phyloP scores from a whole-genome alignment of 305 asterid species.

The Nicotiana rustica region DNA sequence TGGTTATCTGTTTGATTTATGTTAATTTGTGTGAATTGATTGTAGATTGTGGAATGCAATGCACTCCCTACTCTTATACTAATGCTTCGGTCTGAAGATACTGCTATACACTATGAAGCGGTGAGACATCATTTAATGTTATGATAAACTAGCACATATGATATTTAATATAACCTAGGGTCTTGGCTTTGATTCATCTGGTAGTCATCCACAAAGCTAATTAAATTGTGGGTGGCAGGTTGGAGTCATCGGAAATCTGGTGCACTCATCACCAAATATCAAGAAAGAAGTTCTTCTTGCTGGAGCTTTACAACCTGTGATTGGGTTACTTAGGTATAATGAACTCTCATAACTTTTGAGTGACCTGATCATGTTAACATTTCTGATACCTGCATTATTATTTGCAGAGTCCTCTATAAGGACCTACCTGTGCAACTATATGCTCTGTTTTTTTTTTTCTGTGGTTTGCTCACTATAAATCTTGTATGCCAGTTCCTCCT shows the following conservation, averaged over 20 bases:
- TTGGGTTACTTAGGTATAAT: slow-evolving; percentile 88
- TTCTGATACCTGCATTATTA: not conserved
- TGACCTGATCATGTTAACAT: not conserved
- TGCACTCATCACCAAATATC: slow-evolving; percentile 96
- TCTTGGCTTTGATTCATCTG: slow-evolving; percentile 22
- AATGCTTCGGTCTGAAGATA: slow-evolving; percentile 95
- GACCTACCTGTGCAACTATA: slow-evolving; percentile 16
- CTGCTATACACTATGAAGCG: slow-evolving; percentile 99
- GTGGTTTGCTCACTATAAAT: slow-evolving; percentile 29
- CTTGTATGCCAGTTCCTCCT: slow-evolving; percentile 72
- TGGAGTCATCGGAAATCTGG: slow-evolving; percentile 98
- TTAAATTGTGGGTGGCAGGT: slow-evolving; percentile 54
- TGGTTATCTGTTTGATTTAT: slow-evolving; percentile 25
- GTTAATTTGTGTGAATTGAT: slow-evolving; percentile 26
- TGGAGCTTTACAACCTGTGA: slow-evolving; percentile 99
- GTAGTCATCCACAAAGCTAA: slow-evolving; percentile 33
- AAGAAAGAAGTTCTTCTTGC: slow-evolving; percentile 97
- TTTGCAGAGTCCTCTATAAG: slow-evolving; percentile 2
- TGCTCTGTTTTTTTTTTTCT: not conserved
- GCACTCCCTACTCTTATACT: slow-evolving; percentile 95
- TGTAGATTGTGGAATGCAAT: slow-evolving; percentile 96
- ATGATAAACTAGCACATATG: slow-evolving; percentile 22
- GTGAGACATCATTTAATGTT: slow-evolving; percentile 50
- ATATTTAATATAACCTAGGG: not conserved
- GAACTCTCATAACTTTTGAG: slow-evolving; percentile 18